Evolutionary conservation across 2,329 filamentous ascomycete species (phyloP).

Genomic region (Penicillium sp.): DNA sequence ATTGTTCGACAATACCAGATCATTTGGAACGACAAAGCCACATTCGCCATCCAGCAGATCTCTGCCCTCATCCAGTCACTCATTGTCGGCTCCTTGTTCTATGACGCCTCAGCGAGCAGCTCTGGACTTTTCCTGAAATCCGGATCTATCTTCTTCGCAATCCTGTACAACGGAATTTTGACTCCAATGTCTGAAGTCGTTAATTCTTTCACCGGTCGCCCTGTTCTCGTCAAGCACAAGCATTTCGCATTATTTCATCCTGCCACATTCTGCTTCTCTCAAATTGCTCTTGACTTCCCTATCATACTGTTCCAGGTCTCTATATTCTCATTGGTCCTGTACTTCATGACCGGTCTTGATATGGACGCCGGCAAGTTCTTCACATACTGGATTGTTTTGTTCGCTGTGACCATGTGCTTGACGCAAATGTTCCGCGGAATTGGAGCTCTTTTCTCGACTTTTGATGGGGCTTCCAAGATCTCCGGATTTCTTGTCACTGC

Average conservation of each 20-base stretch:
- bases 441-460: neutral
- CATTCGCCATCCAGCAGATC: constrained; percentile 59
- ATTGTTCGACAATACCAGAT: constrained; percentile 62
- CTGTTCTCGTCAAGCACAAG: constrained; percentile 57
- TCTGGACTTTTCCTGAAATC: constrained; percentile 61
- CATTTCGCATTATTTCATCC: constrained; percentile 57
- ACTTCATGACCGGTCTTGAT: constrained; percentile 48
- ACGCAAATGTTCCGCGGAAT: neutral
- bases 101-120: constrained; percentile 56
- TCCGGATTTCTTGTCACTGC: neutral
- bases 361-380: neutral
- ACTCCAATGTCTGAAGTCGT: constrained; percentile 64
- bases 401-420: neutral
- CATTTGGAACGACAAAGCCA: constrained; percentile 60
- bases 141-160: constrained; percentile 61
- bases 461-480: neutral
- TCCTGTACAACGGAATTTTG: constrained; percentile 57
- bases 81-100: constrained; percentile 64
- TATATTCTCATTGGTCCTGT: constrained; percentile 57
- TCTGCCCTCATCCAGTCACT: constrained; percentile 58
- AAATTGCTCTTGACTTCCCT: constrained; percentile 49
- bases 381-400: neutral
- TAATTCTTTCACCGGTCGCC: constrained; percentile 57
- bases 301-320: constrained; percentile 60
- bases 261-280: constrained; percentile 34